Conservation (phyloP, 495 filamentous ascomycete genomes). For the Bacidia rubella region DNA sequence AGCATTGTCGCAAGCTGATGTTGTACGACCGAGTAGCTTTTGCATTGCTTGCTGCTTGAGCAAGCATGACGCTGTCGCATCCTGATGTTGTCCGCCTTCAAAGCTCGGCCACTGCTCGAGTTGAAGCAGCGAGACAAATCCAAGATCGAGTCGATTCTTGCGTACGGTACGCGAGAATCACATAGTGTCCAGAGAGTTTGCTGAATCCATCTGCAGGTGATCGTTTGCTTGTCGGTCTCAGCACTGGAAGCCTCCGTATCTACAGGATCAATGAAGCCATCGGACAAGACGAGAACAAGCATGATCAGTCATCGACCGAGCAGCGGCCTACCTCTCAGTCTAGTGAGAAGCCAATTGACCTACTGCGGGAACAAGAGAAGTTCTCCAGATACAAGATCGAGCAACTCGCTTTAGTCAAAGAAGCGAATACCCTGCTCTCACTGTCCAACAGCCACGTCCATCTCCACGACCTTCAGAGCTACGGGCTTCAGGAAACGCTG, state of each 20-base stretch:
- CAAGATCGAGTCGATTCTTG: conserved; percentile 84
- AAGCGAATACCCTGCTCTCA: conserved; percentile 78
- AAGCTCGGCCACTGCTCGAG: conserved; percentile 90
- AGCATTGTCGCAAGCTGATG: not conserved
- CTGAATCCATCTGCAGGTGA: conserved; percentile 43
- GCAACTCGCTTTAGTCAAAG: conserved; percentile 89
- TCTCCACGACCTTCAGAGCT: conserved; percentile 77
- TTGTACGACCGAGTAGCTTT: not conserved
- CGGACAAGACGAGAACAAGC: conserved; percentile 13
- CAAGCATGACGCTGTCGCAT: conserved; percentile 7
- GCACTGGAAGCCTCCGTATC: conserved; percentile 75
- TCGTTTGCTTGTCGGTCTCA: conserved; percentile 77
- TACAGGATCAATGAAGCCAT: conserved; percentile 71
- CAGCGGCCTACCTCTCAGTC: conserved; percentile 21
- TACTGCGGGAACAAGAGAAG: conserved; percentile 81
- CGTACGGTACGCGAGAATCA: conserved; percentile 48
- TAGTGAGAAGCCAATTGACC: conserved; percentile 53
- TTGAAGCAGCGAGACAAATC: conserved; percentile 88
- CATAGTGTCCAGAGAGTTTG: conserved; percentile 10
- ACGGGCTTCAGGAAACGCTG: conserved; percentile 66
- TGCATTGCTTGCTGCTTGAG: not conserved
- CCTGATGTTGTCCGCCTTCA: conserved; percentile 94
- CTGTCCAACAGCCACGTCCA: conserved; percentile 78
- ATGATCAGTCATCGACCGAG: conserved; percentile 16
- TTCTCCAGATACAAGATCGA: conserved; percentile 83